Evolutionary conservation across 2,329 filamentous ascomycete genomes (phyloP).

Genomic region (Claviceps capensis): DNA sequence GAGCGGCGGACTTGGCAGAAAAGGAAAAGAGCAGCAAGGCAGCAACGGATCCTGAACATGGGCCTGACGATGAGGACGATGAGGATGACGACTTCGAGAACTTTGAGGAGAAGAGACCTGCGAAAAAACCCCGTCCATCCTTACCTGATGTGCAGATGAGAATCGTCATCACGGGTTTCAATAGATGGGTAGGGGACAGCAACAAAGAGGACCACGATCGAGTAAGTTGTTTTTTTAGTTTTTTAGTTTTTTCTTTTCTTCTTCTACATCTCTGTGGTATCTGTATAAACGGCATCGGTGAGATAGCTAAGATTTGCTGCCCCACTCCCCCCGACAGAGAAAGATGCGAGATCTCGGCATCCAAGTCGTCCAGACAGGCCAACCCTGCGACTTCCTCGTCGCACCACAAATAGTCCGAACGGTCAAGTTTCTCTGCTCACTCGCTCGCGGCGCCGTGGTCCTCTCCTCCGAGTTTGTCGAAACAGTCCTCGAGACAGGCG

Average conservation of each 20-base stretch:
- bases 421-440: constrained; percentile 79
- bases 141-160: constrained; percentile 54
- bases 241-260: neutral
- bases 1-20: constrained; percentile 45
- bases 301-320: constrained; percentile 9
- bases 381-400: constrained; percentile 70
- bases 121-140: constrained; percentile 48
- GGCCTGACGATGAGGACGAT: constrained; percentile 32
- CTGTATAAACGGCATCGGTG: neutral
- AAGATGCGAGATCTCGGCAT: constrained; percentile 76
- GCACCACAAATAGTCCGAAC: constrained; percentile 81
- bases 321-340: constrained; percentile 34
- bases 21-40: constrained; percentile 32
- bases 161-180: constrained; percentile 73
- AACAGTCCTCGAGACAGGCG: constrained; percentile 54
- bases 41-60: constrained; percentile 26
- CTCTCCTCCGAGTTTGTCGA: constrained; percentile 71
- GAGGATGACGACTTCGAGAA: constrained; percentile 29
- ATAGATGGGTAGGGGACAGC: constrained; percentile 61
- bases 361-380: constrained; percentile 60
- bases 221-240: too few relatives aligned
- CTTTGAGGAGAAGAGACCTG: constrained; percentile 32
- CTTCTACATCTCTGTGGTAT: neutral
- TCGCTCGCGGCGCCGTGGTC: constrained; percentile 68
- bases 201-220: constrained; percentile 68